Evolutionary conservation across 176 grass and related monocot species (phyloP).

Genomic region (Pharus latifolius): DNA sequence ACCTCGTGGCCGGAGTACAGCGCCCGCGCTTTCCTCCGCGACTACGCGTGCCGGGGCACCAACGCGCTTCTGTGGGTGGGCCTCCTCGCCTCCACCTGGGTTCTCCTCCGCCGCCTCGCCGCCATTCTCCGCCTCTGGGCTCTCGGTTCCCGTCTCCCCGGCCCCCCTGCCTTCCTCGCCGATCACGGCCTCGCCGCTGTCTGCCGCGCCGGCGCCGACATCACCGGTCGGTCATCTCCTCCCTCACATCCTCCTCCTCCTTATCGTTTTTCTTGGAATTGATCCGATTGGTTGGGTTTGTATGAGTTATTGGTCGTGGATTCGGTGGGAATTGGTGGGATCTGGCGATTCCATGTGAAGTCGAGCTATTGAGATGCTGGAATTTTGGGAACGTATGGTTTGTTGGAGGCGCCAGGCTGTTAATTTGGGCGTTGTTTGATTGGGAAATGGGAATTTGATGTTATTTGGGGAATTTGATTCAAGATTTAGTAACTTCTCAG

Average conservation of each 20-base stretch:
- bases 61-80: conserved; percentile 76
- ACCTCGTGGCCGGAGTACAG: conserved; percentile 24
- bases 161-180: conserved; percentile 29
- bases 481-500: background rate
- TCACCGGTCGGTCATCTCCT: conserved; percentile 44
- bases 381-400: background rate
- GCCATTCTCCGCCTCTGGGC: conserved; percentile 55
- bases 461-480: conserved; percentile 6
- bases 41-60: conserved; percentile 61
- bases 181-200: conserved; percentile 21
- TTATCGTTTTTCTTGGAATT: no score
- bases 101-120: conserved; percentile 36
- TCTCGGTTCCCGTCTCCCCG: conserved; percentile 56
- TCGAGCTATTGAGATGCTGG: background rate
- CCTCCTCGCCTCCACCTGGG: conserved; percentile 42
- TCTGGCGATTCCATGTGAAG: no score
- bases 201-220: conserved; percentile 42
- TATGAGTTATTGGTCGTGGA: background rate
- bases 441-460: background rate
- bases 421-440: conserved; percentile 4
- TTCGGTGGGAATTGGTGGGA: background rate
- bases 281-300: background rate
- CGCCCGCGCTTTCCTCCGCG: conserved; percentile 46
- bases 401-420: background rate
- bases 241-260: background rate